Conservation (phyloP, 257 asterid species). For the Jaltomata sinuosa region DNA sequence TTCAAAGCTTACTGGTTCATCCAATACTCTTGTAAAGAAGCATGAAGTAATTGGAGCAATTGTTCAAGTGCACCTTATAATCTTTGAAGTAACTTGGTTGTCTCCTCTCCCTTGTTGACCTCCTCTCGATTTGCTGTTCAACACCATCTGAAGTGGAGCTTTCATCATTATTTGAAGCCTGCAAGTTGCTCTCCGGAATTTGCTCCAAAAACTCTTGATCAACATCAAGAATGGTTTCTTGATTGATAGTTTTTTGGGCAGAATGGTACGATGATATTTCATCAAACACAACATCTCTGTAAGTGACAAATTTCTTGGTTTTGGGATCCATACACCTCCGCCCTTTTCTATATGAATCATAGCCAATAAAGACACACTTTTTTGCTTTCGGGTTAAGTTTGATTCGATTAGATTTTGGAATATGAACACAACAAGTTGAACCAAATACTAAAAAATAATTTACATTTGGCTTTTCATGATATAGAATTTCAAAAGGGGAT, state of each 20-base stretch:
- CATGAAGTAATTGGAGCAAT: neutral
- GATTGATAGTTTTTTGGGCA: neutral
- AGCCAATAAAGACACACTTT: no score
- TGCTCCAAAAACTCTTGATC: neutral
- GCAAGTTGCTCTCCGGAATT: neutral
- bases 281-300: slow-evolving; percentile 6
- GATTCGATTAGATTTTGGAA: no score
- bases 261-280: neutral
- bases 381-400: no score
- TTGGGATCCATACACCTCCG: slow-evolving; percentile 15
- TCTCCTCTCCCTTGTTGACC: neutral
- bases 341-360: no score
- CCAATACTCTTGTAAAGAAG: neutral
- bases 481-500: slow-evolving; percentile 3
- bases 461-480: slow-evolving; percentile 5
- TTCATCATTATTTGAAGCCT: neutral
- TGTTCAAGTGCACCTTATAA: neutral
- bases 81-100: neutral
- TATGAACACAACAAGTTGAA: neutral
- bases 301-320: slow-evolving; percentile 1
- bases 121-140: neutral
- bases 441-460: slow-evolving; percentile 5
- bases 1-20: no score
- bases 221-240: neutral
- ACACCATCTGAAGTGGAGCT: neutral